Percentiles rank a stretch among this genome's conserved stretches.
Evolutionary conservation across 495 filamentous ascomycete genomes (phyloP).

Genomic region (Tetracladium marchalianum): DNA sequence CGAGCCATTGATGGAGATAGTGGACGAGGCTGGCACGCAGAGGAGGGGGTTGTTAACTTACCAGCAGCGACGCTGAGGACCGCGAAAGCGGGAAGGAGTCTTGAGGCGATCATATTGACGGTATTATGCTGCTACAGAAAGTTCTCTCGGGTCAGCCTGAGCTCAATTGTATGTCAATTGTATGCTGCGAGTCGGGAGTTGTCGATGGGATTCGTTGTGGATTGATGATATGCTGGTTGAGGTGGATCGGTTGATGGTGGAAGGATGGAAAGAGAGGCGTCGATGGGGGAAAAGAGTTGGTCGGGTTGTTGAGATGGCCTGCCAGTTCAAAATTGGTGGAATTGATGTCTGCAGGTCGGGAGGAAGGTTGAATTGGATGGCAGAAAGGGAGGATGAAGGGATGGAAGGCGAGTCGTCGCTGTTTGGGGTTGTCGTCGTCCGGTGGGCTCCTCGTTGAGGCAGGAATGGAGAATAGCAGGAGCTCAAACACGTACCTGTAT

Average conservation of each 20-base stretch:
- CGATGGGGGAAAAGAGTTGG: too few species aligned
- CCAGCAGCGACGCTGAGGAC: conserved; percentile 54
- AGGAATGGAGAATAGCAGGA: not conserved
- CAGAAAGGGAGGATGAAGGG: not conserved
- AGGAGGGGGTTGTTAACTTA: conserved; percentile 29
- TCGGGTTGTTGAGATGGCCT: too few species aligned
- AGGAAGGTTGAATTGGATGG: not conserved
- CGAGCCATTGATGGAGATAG: not conserved
- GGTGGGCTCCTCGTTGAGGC: not conserved
- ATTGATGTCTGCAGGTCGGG: too few species aligned
- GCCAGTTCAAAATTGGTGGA: too few species aligned
- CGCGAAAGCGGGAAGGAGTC: conserved; percentile 66
- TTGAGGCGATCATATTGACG: conserved; percentile 63
- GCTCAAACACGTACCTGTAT: conserved; percentile 1
- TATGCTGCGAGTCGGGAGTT: too few species aligned
- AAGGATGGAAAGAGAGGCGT: too few species aligned
- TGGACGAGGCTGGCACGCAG: not conserved
- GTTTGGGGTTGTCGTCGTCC: too few species aligned
- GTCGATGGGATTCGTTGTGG: conserved; percentile 2
- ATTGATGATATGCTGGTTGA: not conserved
- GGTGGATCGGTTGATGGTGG: too few species aligned
- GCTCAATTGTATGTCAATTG: conserved; percentile 11
- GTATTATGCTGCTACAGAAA: conserved; percentile 16
- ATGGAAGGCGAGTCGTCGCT: not conserved
- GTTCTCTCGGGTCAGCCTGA: conserved; percentile 11